Percentiles rank a stretch among this genome's conserved stretches.
phyloP scores from a whole-genome alignment of 2,329 filamentous ascomycete genomes.

The Exophiala viscosa region DNA sequence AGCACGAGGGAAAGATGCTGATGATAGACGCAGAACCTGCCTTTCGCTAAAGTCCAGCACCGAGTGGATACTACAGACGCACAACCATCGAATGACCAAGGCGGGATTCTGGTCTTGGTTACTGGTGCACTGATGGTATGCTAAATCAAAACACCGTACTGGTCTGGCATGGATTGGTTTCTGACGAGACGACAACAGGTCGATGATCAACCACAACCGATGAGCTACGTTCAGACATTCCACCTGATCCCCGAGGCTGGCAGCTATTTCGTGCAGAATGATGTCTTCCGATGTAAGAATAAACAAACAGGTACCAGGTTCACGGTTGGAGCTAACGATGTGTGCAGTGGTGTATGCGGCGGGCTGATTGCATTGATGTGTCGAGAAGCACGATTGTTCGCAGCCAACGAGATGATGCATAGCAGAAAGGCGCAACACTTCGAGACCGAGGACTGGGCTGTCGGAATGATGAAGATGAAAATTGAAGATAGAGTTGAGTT shows the following conservation, averaged over 20 bases:
- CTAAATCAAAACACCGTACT: slow-evolving; percentile 50
- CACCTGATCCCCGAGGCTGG: slow-evolving; percentile 70
- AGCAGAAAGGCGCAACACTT: background rate
- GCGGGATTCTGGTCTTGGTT: slow-evolving; percentile 78
- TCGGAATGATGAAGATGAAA: background rate
- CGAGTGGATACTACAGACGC: slow-evolving; percentile 73
- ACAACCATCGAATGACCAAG: slow-evolving; percentile 65
- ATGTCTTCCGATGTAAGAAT: slow-evolving; percentile 61
- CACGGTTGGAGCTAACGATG: slow-evolving; percentile 7
- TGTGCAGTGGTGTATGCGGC: slow-evolving; percentile 23
- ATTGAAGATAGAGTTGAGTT: background rate
- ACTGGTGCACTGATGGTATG: slow-evolving; percentile 80
- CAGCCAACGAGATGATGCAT: background rate
- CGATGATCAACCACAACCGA: slow-evolving; percentile 77
- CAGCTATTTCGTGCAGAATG: slow-evolving; percentile 86
- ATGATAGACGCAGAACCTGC: slow-evolving; percentile 57
- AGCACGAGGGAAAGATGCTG: slow-evolving; percentile 5
- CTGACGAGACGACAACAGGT: slow-evolving; percentile 54
- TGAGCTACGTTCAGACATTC: slow-evolving; percentile 90
- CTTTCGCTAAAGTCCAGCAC: slow-evolving; percentile 79
- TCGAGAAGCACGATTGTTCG: background rate
- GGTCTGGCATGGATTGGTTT: background rate
- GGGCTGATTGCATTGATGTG: slow-evolving; percentile 2
- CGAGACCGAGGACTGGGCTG: background rate
- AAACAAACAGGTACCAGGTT: background rate